These are phyloP conservation scores for Zasmidium cellare DNA, from an alignment of 2,329 filamentous ascomycete species.

Conservation along the genomic window DNA sequence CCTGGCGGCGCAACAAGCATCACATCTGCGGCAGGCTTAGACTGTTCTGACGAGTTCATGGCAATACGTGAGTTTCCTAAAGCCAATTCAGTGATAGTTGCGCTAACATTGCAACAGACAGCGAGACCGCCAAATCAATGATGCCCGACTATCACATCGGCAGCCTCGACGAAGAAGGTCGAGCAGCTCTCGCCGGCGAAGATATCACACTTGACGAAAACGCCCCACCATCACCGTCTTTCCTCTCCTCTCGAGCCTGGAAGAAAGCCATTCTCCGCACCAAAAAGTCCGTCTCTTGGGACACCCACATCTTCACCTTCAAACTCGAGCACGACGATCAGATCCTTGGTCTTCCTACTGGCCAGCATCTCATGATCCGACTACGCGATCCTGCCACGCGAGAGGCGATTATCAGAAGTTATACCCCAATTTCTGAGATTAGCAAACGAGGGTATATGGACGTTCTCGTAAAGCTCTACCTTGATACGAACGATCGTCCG, in stretches of 20 bases:
- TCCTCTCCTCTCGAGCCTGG: slow-evolving; percentile 74
- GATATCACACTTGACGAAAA: slow-evolving; percentile 43
- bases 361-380: slow-evolving; percentile 85
- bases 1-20: slow-evolving; percentile 87
- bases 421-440: slow-evolving; percentile 76
- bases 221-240: slow-evolving; percentile 55
- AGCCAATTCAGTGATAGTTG: neutral
- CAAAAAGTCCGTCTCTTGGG: slow-evolving; percentile 70
- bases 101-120: slow-evolving; percentile 71
- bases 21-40: slow-evolving; percentile 74
- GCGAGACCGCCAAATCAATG: slow-evolving; percentile 88
- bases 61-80: slow-evolving; percentile 71
- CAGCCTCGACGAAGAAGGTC: slow-evolving; percentile 64
- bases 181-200: slow-evolving; percentile 52
- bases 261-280: slow-evolving; percentile 67
- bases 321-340: slow-evolving; percentile 71
- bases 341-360: slow-evolving; percentile 72
- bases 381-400: slow-evolving; percentile 69
- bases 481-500: slow-evolving; percentile 51
- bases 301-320: slow-evolving; percentile 81
- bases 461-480: slow-evolving; percentile 82
- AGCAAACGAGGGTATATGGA: slow-evolving; percentile 64
- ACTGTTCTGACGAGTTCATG: slow-evolving; percentile 85
- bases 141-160: slow-evolving; percentile 85
- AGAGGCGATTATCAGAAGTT: slow-evolving; percentile 78